Evolutionary conservation across 768 basidiomycete species (phyloP), one percentile per base, ranked within the genome.

Genomic region (Phanerodontia chrysosporium): DNA sequence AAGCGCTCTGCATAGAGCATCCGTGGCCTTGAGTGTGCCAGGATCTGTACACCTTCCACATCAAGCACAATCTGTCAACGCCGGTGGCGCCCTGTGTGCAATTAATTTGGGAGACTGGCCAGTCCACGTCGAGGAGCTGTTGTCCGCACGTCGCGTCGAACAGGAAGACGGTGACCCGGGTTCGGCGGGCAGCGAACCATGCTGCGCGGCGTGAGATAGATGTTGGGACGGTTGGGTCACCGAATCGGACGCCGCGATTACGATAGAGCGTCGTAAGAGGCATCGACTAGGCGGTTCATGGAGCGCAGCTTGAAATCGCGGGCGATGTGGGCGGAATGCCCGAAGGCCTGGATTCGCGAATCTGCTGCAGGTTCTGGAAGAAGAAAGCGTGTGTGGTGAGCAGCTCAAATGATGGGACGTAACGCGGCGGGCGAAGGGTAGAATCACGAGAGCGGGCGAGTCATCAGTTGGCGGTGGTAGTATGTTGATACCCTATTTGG

Each of bases 51-150:
- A 42, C 25, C 44, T 42, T 30, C 53, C 35, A 22, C 35, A 55
- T 55, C 53, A 55, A 55, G 53, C 53, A 55, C 36, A 55, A 55
- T 42, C 53, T 42, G 53, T 55, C 53, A 55, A n/a, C 24, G 21
- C 53, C 21, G 53, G 18, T 42, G 39, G 18, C 39, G 39, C 36
- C 25, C 13, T 45, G 44, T 4, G 28, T 55, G 53, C 24, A 42
- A 35, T 27, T 55, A 18, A 22, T n/a, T 22, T 12, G 4, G 18
- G 32, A 7, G 32, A 13, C 30, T 42, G 53, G 8, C 35, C 30
- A 18, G 44, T 18, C 39, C 35, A 27, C 53, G 36, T 42, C 53
- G 27, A 36, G 53, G n/a, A n/a, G n/a, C n/a, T n/a, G n/a, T n/a
- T 24, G 44, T 42, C 13, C 10, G 44, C 25, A 30, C 21, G 24